Conservation (phyloP, 208 protist genomes). For the Trypanosomatidae sp. region DNA sequence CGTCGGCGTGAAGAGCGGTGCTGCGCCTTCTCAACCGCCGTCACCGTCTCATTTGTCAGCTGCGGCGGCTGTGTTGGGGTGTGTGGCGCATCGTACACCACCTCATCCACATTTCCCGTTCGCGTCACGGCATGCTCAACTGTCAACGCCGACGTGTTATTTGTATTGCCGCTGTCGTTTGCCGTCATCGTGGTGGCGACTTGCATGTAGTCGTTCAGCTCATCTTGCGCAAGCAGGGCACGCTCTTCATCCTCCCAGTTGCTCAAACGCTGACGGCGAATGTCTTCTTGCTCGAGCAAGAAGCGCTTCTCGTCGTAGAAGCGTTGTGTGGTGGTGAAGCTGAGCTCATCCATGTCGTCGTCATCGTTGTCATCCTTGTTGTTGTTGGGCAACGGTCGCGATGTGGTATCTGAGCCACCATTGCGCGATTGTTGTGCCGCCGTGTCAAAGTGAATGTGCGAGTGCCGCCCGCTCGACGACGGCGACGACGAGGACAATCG, state of each 20-base stretch:
- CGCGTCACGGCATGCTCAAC: too few species aligned
- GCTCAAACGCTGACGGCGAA: conserved; percentile 30
- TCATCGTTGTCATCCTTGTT: conserved; percentile 5
- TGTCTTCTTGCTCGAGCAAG: conserved; percentile 34
- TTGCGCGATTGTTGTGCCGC: conserved; percentile 3
- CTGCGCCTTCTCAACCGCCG: too few species aligned
- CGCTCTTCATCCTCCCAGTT: conserved; percentile 75
- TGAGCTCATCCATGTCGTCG: conserved; percentile 21
- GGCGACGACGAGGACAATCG: too few species aligned
- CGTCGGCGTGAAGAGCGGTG: too few species aligned
- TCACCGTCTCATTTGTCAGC: too few species aligned
- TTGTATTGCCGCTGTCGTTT: too few species aligned
- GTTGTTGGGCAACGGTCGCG: not conserved
- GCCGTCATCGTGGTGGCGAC: not conserved
- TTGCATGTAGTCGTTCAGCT: conserved; percentile 11
- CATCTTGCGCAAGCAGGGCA: conserved; percentile 13
- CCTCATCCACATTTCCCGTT: too few species aligned
- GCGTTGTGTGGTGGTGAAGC: conserved; percentile 60
- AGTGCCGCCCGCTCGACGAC: too few species aligned
- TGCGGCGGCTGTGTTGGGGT: too few species aligned
- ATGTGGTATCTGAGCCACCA: not conserved
- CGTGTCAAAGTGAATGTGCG: conserved; percentile 2
- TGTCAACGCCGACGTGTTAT: too few species aligned
- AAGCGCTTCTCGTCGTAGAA: conserved; percentile 56
- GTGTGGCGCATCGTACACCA: too few species aligned